Evolutionary conservation across 805 yeast genomes (phyloP).

Genomic region (Candida mattraensis): DNA sequence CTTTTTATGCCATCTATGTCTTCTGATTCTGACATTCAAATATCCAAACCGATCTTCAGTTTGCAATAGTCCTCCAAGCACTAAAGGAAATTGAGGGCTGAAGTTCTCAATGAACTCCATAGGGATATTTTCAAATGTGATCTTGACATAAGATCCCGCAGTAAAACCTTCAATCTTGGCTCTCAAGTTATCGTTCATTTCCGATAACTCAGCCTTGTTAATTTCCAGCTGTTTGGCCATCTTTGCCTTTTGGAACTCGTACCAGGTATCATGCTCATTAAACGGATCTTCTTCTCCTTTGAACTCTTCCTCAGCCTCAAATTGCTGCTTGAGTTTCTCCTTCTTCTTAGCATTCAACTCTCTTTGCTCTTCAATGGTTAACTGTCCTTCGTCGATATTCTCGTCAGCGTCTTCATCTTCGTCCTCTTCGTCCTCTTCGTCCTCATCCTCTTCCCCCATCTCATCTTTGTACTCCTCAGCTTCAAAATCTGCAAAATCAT

Average conservation of each 20-base stretch:
- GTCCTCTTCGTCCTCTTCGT: slow-evolving; percentile 42
- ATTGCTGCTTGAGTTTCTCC: slow-evolving; percentile 83
- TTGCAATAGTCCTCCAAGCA: slow-evolving; percentile 86
- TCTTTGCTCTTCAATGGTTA: slow-evolving; percentile 73
- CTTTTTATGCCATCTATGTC: slow-evolving; percentile 99
- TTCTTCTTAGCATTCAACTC: slow-evolving; percentile 83
- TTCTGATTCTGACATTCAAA: slow-evolving; percentile 88
- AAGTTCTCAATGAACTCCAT: slow-evolving; percentile 88
- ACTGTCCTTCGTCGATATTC: slow-evolving; percentile 15
- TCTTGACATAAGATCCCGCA: slow-evolving; percentile 91
- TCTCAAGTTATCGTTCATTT: slow-evolving; percentile 75
- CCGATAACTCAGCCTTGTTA: slow-evolving; percentile 75
- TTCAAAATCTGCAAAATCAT: slow-evolving; percentile 56
- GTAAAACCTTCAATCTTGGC: slow-evolving; percentile 84
- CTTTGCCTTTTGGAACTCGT: slow-evolving; percentile 93
- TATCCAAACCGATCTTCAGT: slow-evolving; percentile 93
- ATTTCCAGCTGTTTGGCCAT: slow-evolving; percentile 95
- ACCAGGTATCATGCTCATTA: slow-evolving; percentile 93
- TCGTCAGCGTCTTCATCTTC: slow-evolving; percentile 21
- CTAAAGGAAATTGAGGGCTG: slow-evolving; percentile 80
- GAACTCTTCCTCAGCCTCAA: slow-evolving; percentile 78
- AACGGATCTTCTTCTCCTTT: slow-evolving; percentile 67
- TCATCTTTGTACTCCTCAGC: slow-evolving; percentile 48
- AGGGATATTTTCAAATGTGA: slow-evolving; percentile 81
- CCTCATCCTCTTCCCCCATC: slow-evolving; percentile 36